phyloP scores from a whole-genome alignment of 768 basidiomycete genomes.

The Amyloporia xantha region DNA sequence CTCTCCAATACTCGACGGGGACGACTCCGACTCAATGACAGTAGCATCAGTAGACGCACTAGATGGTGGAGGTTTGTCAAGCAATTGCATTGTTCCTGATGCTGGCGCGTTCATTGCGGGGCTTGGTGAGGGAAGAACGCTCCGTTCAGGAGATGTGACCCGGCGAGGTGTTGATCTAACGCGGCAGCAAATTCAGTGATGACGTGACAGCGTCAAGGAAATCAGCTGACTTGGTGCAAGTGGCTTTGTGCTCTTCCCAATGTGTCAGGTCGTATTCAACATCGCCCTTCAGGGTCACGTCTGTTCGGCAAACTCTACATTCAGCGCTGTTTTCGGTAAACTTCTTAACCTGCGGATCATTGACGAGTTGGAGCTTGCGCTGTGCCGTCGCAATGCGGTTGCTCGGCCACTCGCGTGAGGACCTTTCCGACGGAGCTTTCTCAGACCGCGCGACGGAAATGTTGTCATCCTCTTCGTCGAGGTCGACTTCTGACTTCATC shows the following conservation, averaged over 20 bases:
- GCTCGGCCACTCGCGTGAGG: slow-evolving; percentile 39
- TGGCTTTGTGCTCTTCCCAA: slow-evolving; percentile 59
- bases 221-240: slow-evolving; percentile 35
- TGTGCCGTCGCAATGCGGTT: slow-evolving; percentile 56
- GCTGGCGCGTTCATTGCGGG: background rate
- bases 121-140: background rate
- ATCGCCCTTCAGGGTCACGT: slow-evolving; percentile 39
- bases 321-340: slow-evolving; percentile 40
- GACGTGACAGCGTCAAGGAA: background rate
- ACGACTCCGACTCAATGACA: slow-evolving; percentile 24
- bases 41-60: slow-evolving; percentile 33
- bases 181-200: background rate
- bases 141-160: background rate
- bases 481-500: slow-evolving; percentile 4
- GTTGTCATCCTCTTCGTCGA: slow-evolving; percentile 19
- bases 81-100: background rate
- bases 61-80: slow-evolving; percentile 16
- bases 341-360: slow-evolving; percentile 52
- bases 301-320: slow-evolving; percentile 45
- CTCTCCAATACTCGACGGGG: slow-evolving; percentile 24
- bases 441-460: slow-evolving; percentile 24
- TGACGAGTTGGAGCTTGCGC: slow-evolving; percentile 54
- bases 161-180: background rate
- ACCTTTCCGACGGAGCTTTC: slow-evolving; percentile 43
- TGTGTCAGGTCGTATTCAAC: slow-evolving; percentile 52